A percentile compares a stretch with the other conserved stretches of the same genome.
Evolutionary conservation across 2,329 filamentous ascomycete species (phyloP).

Genomic region (Cordyceps javanica): DNA sequence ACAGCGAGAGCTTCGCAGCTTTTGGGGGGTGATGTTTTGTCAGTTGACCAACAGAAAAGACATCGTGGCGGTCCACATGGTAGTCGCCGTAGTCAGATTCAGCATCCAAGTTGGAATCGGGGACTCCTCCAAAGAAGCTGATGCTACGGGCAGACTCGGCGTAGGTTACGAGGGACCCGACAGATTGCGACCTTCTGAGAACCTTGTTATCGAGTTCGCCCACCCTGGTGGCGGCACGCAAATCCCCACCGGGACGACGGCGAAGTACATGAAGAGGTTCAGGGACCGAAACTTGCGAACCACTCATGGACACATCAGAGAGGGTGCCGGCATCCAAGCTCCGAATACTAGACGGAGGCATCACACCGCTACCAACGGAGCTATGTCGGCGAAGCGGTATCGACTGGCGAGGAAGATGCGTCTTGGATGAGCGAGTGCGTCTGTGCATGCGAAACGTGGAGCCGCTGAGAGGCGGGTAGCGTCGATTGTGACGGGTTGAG

Average conservation of each 20-base stretch:
- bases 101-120: constrained; percentile 25
- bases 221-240: constrained; percentile 62
- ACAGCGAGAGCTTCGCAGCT: constrained; percentile 40
- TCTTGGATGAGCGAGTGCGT: constrained; percentile 42
- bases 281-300: constrained; percentile 38
- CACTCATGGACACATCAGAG: constrained; percentile 45
- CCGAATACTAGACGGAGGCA: constrained; percentile 42
- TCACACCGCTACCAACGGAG: constrained; percentile 54
- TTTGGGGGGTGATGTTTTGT: constrained; percentile 43
- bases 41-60: constrained; percentile 54
- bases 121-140: constrained; percentile 40
- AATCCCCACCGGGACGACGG: constrained; percentile 67
- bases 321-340: constrained; percentile 58
- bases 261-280: constrained; percentile 59
- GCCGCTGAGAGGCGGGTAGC: constrained; percentile 23
- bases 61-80: constrained; percentile 30
- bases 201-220: constrained; percentile 49
- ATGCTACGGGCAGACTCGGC: constrained; percentile 51
- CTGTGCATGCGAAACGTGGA: constrained; percentile 31
- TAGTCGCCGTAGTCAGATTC: constrained; percentile 15
- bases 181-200: constrained; percentile 49
- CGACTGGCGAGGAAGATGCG: constrained; percentile 44
- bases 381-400: constrained; percentile 49
- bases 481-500: constrained; percentile 20
- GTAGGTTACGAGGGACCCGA: constrained; percentile 54